Conservation (phyloP, 768 basidiomycete genomes). For the Lentinula aciculospora region DNA sequence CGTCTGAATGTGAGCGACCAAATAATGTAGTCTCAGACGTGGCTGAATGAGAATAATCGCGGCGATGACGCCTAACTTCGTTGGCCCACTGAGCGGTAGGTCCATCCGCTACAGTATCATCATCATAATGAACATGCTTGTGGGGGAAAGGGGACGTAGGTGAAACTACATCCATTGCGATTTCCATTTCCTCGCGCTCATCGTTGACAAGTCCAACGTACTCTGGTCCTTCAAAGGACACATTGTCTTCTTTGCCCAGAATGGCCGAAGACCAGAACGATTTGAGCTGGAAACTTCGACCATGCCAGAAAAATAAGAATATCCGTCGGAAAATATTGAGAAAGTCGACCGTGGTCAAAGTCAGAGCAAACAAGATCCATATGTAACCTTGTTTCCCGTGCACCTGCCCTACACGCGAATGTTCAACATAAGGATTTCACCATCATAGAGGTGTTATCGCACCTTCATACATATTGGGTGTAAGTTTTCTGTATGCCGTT, state of each 20-base stretch:
- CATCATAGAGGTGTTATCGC: conserved; percentile 2
- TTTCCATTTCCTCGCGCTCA: conserved; percentile 51
- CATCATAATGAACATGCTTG: conserved; percentile 7
- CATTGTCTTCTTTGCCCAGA: conserved; percentile 35
- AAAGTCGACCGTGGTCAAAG: conserved; percentile 51
- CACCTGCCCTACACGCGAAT: conserved; percentile 28
- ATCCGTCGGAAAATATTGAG: conserved; percentile 44
- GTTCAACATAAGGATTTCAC: neutral
- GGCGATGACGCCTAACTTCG: conserved; percentile 33
- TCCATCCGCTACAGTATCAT: conserved; percentile 27
- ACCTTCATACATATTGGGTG: conserved; percentile 80
- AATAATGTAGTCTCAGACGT: conserved; percentile 52
- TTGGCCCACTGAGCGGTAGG: conserved; percentile 50
- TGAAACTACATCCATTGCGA: conserved; percentile 28
- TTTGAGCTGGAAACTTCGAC: conserved; percentile 38
- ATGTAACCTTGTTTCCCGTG: conserved; percentile 61
- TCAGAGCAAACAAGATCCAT: conserved; percentile 38
- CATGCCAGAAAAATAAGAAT: conserved; percentile 37
- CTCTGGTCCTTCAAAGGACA: conserved; percentile 29
- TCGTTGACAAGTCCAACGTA: conserved; percentile 55
- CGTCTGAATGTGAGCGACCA: conserved; percentile 52
- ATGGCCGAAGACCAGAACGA: conserved; percentile 55
- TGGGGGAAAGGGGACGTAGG: conserved; percentile 6
- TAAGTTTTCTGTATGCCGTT: conserved; percentile 75
- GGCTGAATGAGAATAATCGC: conserved; percentile 37